Evolutionary conservation across 371 early-diverging fungal species (phyloP).

Genomic region (Syncephalastrum contaminatum): DNA sequence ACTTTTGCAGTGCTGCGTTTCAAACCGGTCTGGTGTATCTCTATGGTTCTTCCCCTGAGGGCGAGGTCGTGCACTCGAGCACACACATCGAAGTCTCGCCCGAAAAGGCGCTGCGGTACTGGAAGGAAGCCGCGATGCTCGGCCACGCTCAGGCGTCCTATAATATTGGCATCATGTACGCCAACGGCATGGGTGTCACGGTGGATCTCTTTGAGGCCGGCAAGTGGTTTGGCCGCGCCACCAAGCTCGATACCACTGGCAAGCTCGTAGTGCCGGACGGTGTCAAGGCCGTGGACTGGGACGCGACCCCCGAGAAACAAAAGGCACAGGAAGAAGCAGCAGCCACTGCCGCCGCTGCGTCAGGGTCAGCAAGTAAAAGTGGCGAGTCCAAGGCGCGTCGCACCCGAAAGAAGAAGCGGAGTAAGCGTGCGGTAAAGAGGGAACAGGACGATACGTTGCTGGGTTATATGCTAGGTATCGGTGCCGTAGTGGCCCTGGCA

Average conservation of each 20-base stretch:
- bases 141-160: conserved; percentile 52
- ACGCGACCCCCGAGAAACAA: conserved; percentile 25
- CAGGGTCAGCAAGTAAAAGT: conserved; percentile 8
- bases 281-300: conserved; percentile 41
- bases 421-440: conserved; percentile 10
- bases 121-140: conserved; percentile 46
- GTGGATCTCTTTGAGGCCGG: conserved; percentile 39
- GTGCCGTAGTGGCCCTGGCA: conserved; percentile 36
- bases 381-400: neutral
- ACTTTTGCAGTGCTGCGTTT: conserved; percentile 49
- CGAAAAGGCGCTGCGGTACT: conserved; percentile 42
- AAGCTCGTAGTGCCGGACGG: conserved; percentile 41
- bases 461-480: conserved; percentile 25
- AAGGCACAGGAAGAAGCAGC: conserved; percentile 4
- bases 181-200: conserved; percentile 46
- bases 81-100: conserved; percentile 38
- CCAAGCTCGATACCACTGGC: conserved; percentile 41
- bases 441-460: conserved; percentile 15
- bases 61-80: conserved; percentile 33
- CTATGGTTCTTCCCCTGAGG: conserved; percentile 43
- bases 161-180: conserved; percentile 47
- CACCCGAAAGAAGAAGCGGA: conserved; percentile 21
- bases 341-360: neutral
- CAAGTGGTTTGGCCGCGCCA: conserved; percentile 52
- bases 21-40: conserved; percentile 49